Evolutionary conservation across 108 stramenopile species (phyloP).

Genomic region (Fragilaria crotonensis): DNA sequence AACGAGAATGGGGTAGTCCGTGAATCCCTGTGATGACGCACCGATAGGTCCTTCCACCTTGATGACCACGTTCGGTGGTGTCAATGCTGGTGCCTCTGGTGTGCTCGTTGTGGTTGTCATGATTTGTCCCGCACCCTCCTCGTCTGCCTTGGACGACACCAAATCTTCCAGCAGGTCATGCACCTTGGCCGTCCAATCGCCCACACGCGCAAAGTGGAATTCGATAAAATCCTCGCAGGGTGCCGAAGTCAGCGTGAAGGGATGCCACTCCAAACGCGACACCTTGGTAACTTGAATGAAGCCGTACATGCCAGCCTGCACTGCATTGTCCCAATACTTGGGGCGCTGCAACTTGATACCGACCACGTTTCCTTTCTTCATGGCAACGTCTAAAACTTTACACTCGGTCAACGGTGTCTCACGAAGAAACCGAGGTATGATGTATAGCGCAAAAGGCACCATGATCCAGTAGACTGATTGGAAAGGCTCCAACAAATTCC

Average conservation of each 20-base stretch:
- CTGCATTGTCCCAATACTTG: not conserved
- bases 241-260: slow-evolving; percentile 16
- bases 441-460: slow-evolving; percentile 7
- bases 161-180: slow-evolving; percentile 7
- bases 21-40: slow-evolving; percentile 14
- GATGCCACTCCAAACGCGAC: slow-evolving; percentile 14
- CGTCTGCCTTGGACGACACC: not conserved
- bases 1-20: slow-evolving; percentile 21
- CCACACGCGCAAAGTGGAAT: slow-evolving; percentile 6
- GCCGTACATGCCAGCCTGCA: slow-evolving; percentile 14
- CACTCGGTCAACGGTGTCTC: slow-evolving; percentile 6
- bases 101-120: not conserved
- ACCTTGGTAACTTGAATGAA: slow-evolving; percentile 9
- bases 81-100: not conserved
- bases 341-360: slow-evolving; percentile 4
- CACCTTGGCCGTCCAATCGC: slow-evolving; percentile 8
- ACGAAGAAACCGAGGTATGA: slow-evolving; percentile 7
- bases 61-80: slow-evolving; percentile 2
- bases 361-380: slow-evolving; percentile 10
- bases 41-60: slow-evolving; percentile 18
- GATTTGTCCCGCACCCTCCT: not conserved
- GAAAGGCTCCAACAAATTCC: slow-evolving; percentile 11
- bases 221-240: slow-evolving; percentile 13
- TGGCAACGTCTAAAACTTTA: slow-evolving; percentile 1
- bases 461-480: slow-evolving; percentile 15